Base-by-base conservation (phyloP, 1,139 yeast species). In the Taphrina confusa region DNA sequence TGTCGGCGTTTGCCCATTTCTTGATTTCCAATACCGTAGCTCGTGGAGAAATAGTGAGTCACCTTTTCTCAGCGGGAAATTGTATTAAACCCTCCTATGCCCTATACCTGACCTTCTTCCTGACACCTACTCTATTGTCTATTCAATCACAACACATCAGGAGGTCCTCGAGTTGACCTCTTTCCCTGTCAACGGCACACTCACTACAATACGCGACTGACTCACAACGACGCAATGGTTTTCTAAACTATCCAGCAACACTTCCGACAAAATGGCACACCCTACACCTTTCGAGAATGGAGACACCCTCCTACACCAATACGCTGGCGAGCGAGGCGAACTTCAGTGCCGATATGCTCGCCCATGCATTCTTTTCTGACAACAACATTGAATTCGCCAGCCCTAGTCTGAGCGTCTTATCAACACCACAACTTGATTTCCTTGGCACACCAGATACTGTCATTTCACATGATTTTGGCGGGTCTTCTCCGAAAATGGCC, bases 371-470 rank as follows among this genome's bases (percentile, higher is more conserved):
- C 30, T 23, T 25, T 31, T 23, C 12, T 18, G 30, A 25, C n/a
- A 18, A 9, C 31, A 4, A 18, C 16, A 5, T 12, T 14, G 14
- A 28, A 22, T 22, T 14, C n/a, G 50, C 50, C 18, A 23, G 33
- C 22, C 50, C 50, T 12, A 28, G 33, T 12, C 50, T 45, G 33
- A 45, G 50, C 12, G 25, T 45, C 20, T 9, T 28, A 45, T 30
- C 34, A 11, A 45, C 50, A 18, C 50, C 50, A 12, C 25, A n/a
- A 12, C 50, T 45, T 9, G 50, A 45, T 12, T 45, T 18, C n/a
- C 31, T 45, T 8, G 50, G 30, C 20, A 45, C 50, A 23, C 50
- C 50, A 18, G 50, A 45, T 14, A 28, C 50, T 5, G 50, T 45
- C 14, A 14, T 30, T 22, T 45, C 50, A 14, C 50, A 45, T 25